These are phyloP conservation scores for Luffa acutangula DNA, from an alignment of 306 rosid genomes.

Conservation along the genomic window DNA sequence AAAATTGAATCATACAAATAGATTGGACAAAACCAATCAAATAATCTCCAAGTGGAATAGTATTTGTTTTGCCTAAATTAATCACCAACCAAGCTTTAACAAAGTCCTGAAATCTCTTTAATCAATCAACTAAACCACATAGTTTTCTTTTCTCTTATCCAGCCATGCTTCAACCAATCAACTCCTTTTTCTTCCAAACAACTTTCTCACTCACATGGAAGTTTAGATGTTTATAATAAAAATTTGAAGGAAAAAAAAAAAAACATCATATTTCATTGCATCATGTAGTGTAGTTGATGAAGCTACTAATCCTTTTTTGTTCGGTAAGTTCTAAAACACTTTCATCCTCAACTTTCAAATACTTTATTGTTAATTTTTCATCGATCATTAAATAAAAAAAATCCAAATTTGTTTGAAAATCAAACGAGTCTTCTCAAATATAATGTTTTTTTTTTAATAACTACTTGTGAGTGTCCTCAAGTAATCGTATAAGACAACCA, in stretches of 20 bases:
- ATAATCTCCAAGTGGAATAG: background rate
- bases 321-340: background rate
- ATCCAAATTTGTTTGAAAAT: background rate
- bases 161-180: background rate
- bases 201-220: background rate
- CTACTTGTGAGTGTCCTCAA: no score
- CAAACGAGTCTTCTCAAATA: no score
- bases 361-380: background rate
- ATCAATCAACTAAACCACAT: slow-evolving; percentile 4
- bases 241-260: background rate
- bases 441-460: no score
- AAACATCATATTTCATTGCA: background rate
- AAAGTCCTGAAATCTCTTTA: background rate
- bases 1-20: background rate
- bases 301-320: background rate
- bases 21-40: background rate
- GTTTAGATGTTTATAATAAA: background rate
- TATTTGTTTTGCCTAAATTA: background rate
- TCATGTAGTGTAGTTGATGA: background rate
- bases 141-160: background rate
- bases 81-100: background rate
- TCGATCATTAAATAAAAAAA: background rate
- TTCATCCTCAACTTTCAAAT: background rate
- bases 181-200: background rate
- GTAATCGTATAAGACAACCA: no score